phyloP scores from a whole-genome alignment of 768 basidiomycete genomes.

The Mycena amicta region DNA sequence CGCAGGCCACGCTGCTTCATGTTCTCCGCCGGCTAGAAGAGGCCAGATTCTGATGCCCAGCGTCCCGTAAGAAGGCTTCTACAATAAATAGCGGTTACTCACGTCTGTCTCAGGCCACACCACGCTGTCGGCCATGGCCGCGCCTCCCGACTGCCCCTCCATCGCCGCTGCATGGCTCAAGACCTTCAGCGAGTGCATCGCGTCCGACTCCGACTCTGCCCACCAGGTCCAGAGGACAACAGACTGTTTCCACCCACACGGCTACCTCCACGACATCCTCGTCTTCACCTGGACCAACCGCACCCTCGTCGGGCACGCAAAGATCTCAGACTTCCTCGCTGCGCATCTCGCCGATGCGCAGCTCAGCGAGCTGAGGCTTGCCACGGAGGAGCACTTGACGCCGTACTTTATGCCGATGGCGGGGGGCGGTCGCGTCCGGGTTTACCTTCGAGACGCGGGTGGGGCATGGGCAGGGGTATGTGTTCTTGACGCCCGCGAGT shows the following conservation, averaged over 20 bases:
- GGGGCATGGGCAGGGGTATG: conserved; percentile 20
- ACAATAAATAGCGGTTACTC: no score
- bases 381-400: conserved; percentile 1
- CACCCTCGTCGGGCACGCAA: conserved; percentile 18
- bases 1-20: no score
- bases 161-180: conserved; percentile 33
- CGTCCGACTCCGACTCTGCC: conserved; percentile 27
- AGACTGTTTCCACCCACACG: conserved; percentile 7
- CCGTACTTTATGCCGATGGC: conserved; percentile 14
- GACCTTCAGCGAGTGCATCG: conserved; percentile 25
- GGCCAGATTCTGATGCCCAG: no score
- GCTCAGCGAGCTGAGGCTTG: conserved; percentile 3
- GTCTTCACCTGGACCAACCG: conserved; percentile 26
- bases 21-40: no score
- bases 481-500: conserved; percentile 11
- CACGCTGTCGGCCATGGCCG: no score
- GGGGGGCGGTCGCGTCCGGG: conserved; percentile 14
- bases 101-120: no score
- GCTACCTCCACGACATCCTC: conserved; percentile 22
- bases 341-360: not conserved
- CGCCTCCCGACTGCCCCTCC: not conserved
- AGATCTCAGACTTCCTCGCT: conserved; percentile 17
- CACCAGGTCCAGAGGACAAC: no score
- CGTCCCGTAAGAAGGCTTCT: no score
- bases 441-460: conserved; percentile 22